Conservation (phyloP, 139 green algal species). For the Picocystis salinarum region DNA sequence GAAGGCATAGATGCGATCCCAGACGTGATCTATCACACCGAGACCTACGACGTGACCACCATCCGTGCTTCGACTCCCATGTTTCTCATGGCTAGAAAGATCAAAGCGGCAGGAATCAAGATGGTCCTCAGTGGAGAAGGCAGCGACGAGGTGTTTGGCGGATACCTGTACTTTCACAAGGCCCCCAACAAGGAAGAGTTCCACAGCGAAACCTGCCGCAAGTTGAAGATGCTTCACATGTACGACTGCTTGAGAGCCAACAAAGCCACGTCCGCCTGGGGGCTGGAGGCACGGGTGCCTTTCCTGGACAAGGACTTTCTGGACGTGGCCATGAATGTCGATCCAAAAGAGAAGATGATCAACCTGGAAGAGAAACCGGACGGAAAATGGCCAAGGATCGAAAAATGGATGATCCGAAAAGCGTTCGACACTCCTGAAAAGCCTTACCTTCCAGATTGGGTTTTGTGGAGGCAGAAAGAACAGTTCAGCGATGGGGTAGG, state of each 20-base stretch:
- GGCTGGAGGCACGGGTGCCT: conserved; percentile 80
- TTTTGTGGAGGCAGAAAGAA: conserved; percentile 95
- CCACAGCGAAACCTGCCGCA: conserved; percentile 68
- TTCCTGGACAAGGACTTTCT: conserved; percentile 89
- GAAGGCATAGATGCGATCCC: conserved; percentile 82
- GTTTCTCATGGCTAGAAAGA: conserved; percentile 87
- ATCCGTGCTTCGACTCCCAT: conserved; percentile 82
- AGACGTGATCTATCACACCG: conserved; percentile 89
- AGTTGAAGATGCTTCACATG: conserved; percentile 76
- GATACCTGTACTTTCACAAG: conserved; percentile 90
- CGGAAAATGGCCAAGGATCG: conserved; percentile 47
- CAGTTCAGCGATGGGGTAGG: conserved; percentile 94
- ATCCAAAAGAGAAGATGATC: conserved; percentile 77
- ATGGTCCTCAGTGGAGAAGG: conserved; percentile 93
- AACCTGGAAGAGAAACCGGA: conserved; percentile 40
- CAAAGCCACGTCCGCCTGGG: conserved; percentile 86
- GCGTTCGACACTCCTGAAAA: conserved; percentile 80
- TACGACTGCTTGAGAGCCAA: conserved; percentile 86
- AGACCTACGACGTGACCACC: conserved; percentile 68
- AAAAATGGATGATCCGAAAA: conserved; percentile 95
- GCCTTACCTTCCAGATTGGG: conserved; percentile 64
- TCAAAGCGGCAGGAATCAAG: conserved; percentile 87
- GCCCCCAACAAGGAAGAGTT: conserved; percentile 57
- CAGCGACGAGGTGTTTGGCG: conserved; percentile 85
- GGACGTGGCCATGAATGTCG: conserved; percentile 70